Evolutionary conservation across 1,139 yeast genomes (phyloP), one percentile per base, ranked within the genome.

Genomic region (Geotrichum phurueaensis): DNA sequence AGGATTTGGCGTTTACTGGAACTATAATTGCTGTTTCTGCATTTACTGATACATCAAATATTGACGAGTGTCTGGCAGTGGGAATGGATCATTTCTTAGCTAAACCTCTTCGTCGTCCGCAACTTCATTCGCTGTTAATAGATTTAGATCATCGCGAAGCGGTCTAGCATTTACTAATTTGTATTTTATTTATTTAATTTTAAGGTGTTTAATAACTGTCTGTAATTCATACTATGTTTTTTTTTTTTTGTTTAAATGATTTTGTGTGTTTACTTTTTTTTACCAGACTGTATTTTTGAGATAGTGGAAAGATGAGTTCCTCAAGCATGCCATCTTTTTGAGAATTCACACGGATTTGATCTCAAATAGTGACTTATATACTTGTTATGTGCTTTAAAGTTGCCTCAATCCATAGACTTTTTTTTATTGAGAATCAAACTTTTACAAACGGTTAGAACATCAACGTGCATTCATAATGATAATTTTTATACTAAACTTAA

Each of bases 1-100:
- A 78, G 48, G 85, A 86, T 58, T 72, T 87, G 64, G 77, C 79
- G 4, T 88, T 80, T 69, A 71, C 73, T 0, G 82, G 83, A 1
- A 96, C 97, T 0, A 90, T 94, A 63, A 94, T 94, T 56, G 98
- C 97, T 0, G 82, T 94, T 60, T 91, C 97, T 0, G 98, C 98
- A 0, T 92, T 88, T 77, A 97, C 97, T 0, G 97, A 92, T 73
- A 89, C 88, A 65, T 86, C 94, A 60, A 94, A 92, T 69, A 90
- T 88, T 57, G 86, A 85, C 66, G 96, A 85, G 64, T 92, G 98
- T 73, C 71, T 88, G 57, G 86, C 82, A 29, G 84, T 86, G 36
- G 98, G 98, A 4, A 92, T 94, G 97, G 80, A 86, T 66, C 94
- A 95, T 18, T 94, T 92, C 72, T 78, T 94, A 67, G 83, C 96